Evolutionary conservation across 2,329 filamentous ascomycete genomes (phyloP).

Genomic region (Ceratocystis albifundus): DNA sequence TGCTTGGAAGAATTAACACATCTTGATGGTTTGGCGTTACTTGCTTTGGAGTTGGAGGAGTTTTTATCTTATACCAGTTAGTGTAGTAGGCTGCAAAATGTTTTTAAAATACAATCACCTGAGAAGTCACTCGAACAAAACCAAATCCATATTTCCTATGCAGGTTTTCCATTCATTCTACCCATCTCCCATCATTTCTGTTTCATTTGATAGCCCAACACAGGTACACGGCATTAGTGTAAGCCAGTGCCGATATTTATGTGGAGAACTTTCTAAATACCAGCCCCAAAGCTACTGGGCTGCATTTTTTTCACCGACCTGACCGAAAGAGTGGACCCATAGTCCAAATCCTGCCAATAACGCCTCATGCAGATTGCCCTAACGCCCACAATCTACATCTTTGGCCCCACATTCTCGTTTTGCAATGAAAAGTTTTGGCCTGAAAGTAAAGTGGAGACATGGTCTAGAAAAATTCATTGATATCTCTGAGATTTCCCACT

Average conservation of each 20-base stretch:
- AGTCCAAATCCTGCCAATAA: neutral
- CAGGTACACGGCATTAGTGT: no score
- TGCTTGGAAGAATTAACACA: neutral
- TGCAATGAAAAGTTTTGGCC: conserved; percentile 13
- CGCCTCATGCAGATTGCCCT: conserved; percentile 18
- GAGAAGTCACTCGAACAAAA: neutral
- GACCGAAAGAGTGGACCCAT: neutral
- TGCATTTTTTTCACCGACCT: conserved; percentile 4
- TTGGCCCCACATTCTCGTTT: conserved; percentile 2
- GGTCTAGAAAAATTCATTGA: conserved; percentile 4
- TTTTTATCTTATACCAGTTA: neutral
- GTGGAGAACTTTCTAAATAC: neutral
- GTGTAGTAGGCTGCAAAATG: neutral
- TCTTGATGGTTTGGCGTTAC: neutral
- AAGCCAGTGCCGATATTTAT: neutral
- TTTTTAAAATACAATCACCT: neutral
- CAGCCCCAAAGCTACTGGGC: neutral
- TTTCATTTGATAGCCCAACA: no score
- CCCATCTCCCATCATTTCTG: no score
- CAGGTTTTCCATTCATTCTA: no score
- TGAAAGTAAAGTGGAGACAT: conserved; percentile 4
- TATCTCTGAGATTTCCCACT: conserved; percentile 11
- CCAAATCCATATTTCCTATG: neutral
- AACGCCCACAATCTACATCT: conserved; percentile 20
- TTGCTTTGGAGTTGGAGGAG: conserved; percentile 5